Percentiles rank a stretch among this genome's conserved stretches.
phyloP scores from a whole-genome alignment of 257 asterid species.

The Lycium ferocissimum region DNA sequence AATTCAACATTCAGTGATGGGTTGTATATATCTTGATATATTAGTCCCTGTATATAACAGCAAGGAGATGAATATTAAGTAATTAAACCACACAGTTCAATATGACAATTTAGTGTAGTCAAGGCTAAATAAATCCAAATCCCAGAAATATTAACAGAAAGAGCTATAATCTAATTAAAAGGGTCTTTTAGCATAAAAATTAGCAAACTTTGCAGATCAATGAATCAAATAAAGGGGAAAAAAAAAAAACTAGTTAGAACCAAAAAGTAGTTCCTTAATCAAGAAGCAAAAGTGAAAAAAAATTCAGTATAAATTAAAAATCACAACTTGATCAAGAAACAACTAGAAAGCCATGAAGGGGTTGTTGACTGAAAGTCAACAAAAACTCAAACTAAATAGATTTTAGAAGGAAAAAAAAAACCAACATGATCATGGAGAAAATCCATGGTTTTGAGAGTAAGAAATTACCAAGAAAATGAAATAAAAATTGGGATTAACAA shows the following conservation, averaged over 20 bases:
- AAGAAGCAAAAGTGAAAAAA: neutral
- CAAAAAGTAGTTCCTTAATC: constrained; percentile 1
- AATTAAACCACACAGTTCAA: constrained; percentile 28
- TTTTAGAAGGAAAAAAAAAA: neutral
- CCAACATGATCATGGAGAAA: constrained; percentile 24
- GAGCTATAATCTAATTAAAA: neutral
- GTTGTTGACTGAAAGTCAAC: constrained; percentile 14
- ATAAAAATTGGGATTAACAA: constrained; percentile 38
- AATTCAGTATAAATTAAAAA: constrained; percentile 26
- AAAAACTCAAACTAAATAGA: constrained; percentile 8
- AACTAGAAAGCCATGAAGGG: constrained; percentile 5
- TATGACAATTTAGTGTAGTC: neutral
- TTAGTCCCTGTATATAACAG: constrained; percentile 41
- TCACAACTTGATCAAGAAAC: constrained; percentile 32
- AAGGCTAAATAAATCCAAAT: neutral
- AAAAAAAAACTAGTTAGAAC: constrained; percentile 20
- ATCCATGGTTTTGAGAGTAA: neutral
- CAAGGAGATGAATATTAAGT: constrained; percentile 23
- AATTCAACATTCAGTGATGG: constrained; percentile 50
- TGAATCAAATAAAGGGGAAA: neutral
- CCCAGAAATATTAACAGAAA: constrained; percentile 7
- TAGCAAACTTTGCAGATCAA: constrained; percentile 33
- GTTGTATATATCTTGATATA: constrained; percentile 45
- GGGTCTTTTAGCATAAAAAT: neutral
- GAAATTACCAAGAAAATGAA: constrained; percentile 49